Evolutionary conservation across 169 alveolate species (phyloP), one percentile per base, ranked within the genome.

Genomic region (Eimeria acervulina): DNA sequence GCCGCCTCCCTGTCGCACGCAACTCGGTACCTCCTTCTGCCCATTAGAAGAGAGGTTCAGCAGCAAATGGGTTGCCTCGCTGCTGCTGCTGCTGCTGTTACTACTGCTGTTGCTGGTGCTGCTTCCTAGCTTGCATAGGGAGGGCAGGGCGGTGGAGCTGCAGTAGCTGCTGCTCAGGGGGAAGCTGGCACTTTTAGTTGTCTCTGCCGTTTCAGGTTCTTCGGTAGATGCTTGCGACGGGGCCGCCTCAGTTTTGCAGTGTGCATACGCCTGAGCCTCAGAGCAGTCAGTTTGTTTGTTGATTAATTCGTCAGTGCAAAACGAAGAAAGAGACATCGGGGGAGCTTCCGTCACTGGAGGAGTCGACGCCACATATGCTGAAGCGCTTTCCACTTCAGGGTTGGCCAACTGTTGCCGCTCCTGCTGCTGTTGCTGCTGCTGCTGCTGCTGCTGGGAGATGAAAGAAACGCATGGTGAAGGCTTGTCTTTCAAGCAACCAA

Each of bases 181-280:
- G 0, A 59, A 15, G n/a, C 68, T 59, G 26, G 26, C 8, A 12
- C n/a, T 59, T 21, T 59, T 59, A 15, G 68, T 15, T 59, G 68
- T 59, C n/a, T 59, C 68, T 59, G 68, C 68, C 68, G 68, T 59
- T 21, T 59, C 68, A 59, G 68, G 68, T n/a, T 59, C 68, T 59
- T 59, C 68, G 8, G 68, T 59, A 59, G 68, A 59, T 59, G 68
- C 68, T n/a, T 59, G 68, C 19, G 68, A 59, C 28, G 68, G 68
- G 68, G 68, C n/a, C 19, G 68, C 26, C 68, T 59, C 68, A 13
- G 68, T 7, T 59, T 59, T 59, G 68, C 68, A 59, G 26, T 59
- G 8, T 59, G n/a, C 68, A n/a, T 59, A 59, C 19, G 19, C 68
- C 28, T 12, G 68, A 12, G 68, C 68, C 26, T 59, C 68, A 12